Percentiles rank a stretch among this genome's conserved stretches.
Conservation (phyloP, 768 basidiomycete species). For the Boletales sp. region DNA sequence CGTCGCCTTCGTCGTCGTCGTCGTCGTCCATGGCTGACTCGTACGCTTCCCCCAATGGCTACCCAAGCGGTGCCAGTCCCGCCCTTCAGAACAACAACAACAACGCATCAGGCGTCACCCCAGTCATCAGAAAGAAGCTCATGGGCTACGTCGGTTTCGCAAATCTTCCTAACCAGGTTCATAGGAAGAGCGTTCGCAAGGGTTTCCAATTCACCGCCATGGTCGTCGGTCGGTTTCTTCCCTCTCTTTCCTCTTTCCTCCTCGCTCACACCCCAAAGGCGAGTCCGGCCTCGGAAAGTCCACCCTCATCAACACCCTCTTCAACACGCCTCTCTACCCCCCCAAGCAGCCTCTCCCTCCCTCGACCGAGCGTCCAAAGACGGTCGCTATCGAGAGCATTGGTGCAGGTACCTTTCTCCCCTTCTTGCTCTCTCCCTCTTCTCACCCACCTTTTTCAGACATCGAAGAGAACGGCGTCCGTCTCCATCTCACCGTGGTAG, state of each 20-base stretch:
- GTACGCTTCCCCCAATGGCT: conserved; percentile 57
- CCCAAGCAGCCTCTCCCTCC: conserved; percentile 83
- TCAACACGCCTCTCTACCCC: conserved; percentile 94
- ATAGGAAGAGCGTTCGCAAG: conserved; percentile 96
- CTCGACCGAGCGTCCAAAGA: conserved; percentile 82
- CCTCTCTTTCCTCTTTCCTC: conserved; percentile 5
- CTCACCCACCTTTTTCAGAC: conserved; percentile 50
- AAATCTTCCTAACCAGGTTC: conserved; percentile 98
- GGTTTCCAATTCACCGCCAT: conserved; percentile 99
- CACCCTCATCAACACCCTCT: conserved; percentile 97
- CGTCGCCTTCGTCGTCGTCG: conserved; percentile 17
- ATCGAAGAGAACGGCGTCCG: conserved; percentile 99
- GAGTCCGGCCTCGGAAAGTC: conserved; percentile 99
- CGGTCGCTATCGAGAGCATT: conserved; percentile 97
- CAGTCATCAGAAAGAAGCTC: conserved; percentile 80
- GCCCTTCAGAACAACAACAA: conserved; percentile 38
- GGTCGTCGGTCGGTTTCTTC: conserved; percentile 85
- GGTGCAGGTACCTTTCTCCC: conserved; percentile 69
- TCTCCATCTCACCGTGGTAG: conserved; percentile 96
- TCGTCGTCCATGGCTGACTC: conserved; percentile 67
- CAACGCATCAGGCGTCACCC: conserved; percentile 25
- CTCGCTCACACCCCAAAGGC: conserved; percentile 44
- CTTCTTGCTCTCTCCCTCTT: background rate
- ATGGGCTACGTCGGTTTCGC: conserved; percentile 96
- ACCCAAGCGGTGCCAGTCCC: conserved; percentile 60